Evolutionary conservation across 1,139 yeast genomes (phyloP).

Genomic region (Kodamaea fungicola): DNA sequence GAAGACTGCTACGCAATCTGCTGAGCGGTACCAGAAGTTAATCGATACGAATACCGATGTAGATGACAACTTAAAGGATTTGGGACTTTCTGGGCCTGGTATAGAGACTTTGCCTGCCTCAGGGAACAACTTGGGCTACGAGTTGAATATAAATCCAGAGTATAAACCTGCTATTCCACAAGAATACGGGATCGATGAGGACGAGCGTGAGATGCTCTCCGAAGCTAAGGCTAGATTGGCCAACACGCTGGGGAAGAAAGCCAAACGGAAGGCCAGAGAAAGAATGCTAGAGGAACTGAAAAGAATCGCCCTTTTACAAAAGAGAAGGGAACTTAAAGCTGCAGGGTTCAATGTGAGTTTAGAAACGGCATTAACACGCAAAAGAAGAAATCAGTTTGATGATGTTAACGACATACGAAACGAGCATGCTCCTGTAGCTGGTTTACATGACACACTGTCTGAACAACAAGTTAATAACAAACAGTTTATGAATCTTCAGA

Average conservation of each 20-base stretch:
- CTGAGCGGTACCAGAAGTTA: slow-evolving; percentile 80
- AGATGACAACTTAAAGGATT: slow-evolving; percentile 18
- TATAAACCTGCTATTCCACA: slow-evolving; percentile 83
- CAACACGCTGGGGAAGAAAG: slow-evolving; percentile 93
- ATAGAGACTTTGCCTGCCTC: slow-evolving; percentile 50
- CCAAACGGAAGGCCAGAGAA: slow-evolving; percentile 86
- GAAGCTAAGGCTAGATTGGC: slow-evolving; percentile 92
- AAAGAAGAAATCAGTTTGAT: slow-evolving; percentile 60
- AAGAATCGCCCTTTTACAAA: slow-evolving; percentile 73
- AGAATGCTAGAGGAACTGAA: slow-evolving; percentile 70
- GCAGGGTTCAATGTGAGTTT: slow-evolving; percentile 70
- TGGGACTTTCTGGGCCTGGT: slow-evolving; percentile 52
- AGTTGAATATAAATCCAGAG: slow-evolving; percentile 69
- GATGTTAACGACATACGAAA: slow-evolving; percentile 82
- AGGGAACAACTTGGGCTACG: slow-evolving; percentile 43
- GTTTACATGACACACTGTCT: slow-evolving; percentile 63
- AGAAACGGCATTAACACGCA: slow-evolving; percentile 45
- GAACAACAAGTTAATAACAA: slow-evolving; percentile 46
- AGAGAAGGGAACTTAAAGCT: slow-evolving; percentile 78
- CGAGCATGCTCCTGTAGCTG: slow-evolving; percentile 68
- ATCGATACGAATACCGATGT: slow-evolving; percentile 38
- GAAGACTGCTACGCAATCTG: slow-evolving; percentile 82
- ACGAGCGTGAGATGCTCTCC: slow-evolving; percentile 85
- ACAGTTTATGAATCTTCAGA: slow-evolving; percentile 43
- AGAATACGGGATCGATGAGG: slow-evolving; percentile 71